Evolutionary conservation across 176 grass and related monocot genomes (phyloP).

Genomic region (Poa pratensis): DNA sequence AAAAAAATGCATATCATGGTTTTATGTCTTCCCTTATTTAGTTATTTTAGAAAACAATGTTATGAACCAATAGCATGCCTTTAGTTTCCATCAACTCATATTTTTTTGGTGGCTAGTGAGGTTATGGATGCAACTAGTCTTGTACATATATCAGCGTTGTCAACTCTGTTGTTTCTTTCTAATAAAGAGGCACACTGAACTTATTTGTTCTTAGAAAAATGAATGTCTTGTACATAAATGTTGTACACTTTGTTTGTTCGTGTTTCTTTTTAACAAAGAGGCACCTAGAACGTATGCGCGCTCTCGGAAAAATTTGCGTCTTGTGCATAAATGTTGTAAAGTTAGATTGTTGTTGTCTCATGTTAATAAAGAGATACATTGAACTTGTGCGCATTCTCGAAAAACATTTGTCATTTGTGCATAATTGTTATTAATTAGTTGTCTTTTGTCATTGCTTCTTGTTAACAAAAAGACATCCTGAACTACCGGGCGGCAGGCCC

Average conservation of each 20-base stretch:
- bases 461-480: neutral
- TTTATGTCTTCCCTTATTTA: too few relatives aligned
- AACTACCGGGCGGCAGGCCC: too few relatives aligned
- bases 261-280: neutral
- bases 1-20: too few relatives aligned
- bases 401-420: neutral
- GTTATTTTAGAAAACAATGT: too few relatives aligned
- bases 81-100: neutral
- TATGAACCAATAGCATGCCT: neutral
- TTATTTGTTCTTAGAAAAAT: neutral
- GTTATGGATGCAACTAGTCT: neutral
- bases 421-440: neutral
- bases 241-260: neutral
- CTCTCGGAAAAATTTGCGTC: neutral
- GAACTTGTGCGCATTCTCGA: neutral
- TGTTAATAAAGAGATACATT: neutral
- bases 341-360: neutral
- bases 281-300: neutral
- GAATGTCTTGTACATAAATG: neutral
- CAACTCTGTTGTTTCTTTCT: neutral
- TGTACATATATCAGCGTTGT: neutral
- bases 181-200: neutral
- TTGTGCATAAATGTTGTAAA: neutral
- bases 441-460: neutral
- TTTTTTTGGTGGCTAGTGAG: neutral